Base-by-base conservation (phyloP, 257 asterid genomes). In the Jacaranda mimosifolia region DNA sequence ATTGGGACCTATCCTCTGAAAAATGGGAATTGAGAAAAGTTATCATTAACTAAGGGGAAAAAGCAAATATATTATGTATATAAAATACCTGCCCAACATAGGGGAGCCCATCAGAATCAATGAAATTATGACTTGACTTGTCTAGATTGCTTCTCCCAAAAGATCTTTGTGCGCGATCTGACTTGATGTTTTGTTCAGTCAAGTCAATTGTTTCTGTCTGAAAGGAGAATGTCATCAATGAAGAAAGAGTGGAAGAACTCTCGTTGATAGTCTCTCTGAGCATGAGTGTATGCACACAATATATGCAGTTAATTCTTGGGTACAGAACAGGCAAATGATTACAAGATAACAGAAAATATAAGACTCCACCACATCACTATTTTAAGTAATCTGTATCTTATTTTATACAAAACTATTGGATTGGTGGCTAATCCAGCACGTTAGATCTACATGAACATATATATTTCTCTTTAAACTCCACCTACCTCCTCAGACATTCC, bases 61-160 rank as follows among this genome's bases (percentile, higher is more conserved):
- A 46, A 43, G 32, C 26, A 74, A 36, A 63, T 39, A 74, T n/a
- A 39, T 48, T 9, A 3, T 17, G 43, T 15, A 56, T 26, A 45
- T 17, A 21, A 2, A 18, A 21, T 75, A 95, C 99, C 97, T 93
- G 98, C 76, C 99, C 99, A 74, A 93, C 95, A 80, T 87, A 86
- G 75, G 99, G 99, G 70, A 96, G 97, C 58, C 99, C 99, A 85
- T 96, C 99, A 57, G 91, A 80, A 86, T 91, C 99, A 76, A 96
- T 90, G 74, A 85, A 51, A 71, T 81, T 80, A 83, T 89, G 92
- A 83, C 79, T 80, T 48, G 91, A 69, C 75, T 80, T 89, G 60
- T 93, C 96, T 81, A 85, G 65, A 72, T 89, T 88, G 85, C 95
- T 88, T 82, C 94, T 88, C 62, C 95, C 87, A 83, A 96, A 96